Evolutionary conservation across 176 grass and related monocot species (phyloP), one percentile per base, ranked within the genome.

Genomic region (Calamus simplicifolius): DNA sequence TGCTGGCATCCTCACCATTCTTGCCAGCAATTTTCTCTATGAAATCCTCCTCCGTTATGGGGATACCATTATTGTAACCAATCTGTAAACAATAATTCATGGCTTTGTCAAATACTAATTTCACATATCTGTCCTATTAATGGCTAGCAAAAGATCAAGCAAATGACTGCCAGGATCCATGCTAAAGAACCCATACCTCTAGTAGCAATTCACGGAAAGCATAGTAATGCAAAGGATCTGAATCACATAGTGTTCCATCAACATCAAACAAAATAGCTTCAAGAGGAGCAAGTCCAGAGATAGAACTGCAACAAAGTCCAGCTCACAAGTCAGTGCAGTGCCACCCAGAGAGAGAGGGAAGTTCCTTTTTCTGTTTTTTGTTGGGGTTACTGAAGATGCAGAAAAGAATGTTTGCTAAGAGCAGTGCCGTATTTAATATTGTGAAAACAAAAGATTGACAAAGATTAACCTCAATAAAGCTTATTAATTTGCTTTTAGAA

Each of bases 11-110:
- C 13, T 80, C 67, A 13, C 85, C 85, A 18, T 85, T 87, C 69
- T 84, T 91, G 66, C 93, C 93, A 28, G 93, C 83, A 56, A 97
- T 88, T 49, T 97, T 97, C 29, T 91, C 88, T 3, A 97, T 88
- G 66, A 91, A 91, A 61, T 91, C 88, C 63, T 91, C 93, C 0
- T 97, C 87, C 18, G 91, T 87, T 59, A 97, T 91, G 0, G 93
- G 84, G 27, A 88, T 75, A 4, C 93, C 81, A 6, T 91, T 85
- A 74, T 97, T 97, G 69, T 97, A 97, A 19, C 93, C 93, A 75
- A 97, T 97, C 93, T 97, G 75, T 28, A 15, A 25, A 54, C 43
- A 56, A 3, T 43, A 43, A 43, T 43, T 8, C 71, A 50, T 50
- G 5, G 18, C 0, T 64, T 4, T 7, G 52, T 67, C 59, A 77